These are phyloP conservation scores for Torrubiella hemipterigena DNA, from an alignment of 2,329 filamentous ascomycete species.

Conservation along the genomic window DNA sequence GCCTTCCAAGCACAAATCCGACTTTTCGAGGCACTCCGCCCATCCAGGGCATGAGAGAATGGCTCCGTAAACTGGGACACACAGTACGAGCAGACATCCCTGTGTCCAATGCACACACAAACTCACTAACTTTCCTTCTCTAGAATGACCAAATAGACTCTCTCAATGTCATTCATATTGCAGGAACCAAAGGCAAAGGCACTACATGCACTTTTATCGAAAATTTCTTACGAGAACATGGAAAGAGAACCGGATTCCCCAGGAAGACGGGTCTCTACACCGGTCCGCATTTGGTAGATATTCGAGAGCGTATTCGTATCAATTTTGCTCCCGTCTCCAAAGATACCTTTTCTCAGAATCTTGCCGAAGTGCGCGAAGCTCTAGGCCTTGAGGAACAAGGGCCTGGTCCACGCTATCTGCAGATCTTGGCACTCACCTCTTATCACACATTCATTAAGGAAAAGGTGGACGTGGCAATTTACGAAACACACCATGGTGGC, in stretches of 20 bases:
- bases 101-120: too few relatives aligned
- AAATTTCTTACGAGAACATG: constrained; percentile 23
- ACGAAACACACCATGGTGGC: constrained; percentile 32
- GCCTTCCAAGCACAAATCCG: too few relatives aligned
- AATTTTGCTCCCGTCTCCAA: constrained; percentile 22
- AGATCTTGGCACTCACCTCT: constrained; percentile 25
- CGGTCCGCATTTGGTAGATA: constrained; percentile 31
- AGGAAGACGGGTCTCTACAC: constrained; percentile 33
- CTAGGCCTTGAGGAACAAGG: constrained; percentile 10
- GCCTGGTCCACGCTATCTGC: constrained; percentile 19
- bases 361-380: constrained; percentile 29
- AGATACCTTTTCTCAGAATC: constrained; percentile 27
- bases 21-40: too few relatives aligned
- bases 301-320: constrained; percentile 30
- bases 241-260: constrained; percentile 10
- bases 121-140: constrained; percentile 1
- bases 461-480: constrained; percentile 29
- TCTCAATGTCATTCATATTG: constrained; percentile 37
- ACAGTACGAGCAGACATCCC: too few relatives aligned
- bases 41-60: too few relatives aligned
- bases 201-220: constrained; percentile 35
- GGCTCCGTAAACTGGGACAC: too few relatives aligned
- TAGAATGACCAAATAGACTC: too few relatives aligned
- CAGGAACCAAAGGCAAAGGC: constrained; percentile 44
- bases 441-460: constrained; percentile 33